Percentiles rank a stretch among this genome's conserved stretches.
phyloP scores from a whole-genome alignment of 2,329 filamentous ascomycete species.

The Ophiosphaerella herpotricha region DNA sequence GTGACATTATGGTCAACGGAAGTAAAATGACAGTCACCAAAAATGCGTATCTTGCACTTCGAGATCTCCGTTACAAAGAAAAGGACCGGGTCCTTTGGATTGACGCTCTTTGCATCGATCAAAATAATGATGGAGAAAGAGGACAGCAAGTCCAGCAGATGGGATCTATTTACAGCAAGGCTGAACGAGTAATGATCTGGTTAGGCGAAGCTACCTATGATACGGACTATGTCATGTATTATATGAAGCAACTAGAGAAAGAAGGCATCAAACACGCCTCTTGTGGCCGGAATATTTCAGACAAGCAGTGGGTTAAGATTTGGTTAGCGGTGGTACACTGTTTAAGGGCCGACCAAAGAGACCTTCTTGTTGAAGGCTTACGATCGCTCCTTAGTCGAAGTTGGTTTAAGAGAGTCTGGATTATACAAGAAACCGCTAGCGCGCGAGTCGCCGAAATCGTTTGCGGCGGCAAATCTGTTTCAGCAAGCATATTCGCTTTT shows the following conservation, averaged over 20 bases:
- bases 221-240: slow-evolving; percentile 5
- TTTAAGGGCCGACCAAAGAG: neutral
- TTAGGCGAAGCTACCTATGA: slow-evolving; percentile 21
- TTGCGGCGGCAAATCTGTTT: slow-evolving; percentile 13
- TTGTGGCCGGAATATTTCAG: slow-evolving; percentile 17
- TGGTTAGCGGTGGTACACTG: neutral
- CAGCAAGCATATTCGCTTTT: slow-evolving; percentile 14
- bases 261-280: neutral
- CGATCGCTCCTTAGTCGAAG: slow-evolving; percentile 3
- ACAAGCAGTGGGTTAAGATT: slow-evolving; percentile 9
- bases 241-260: slow-evolving; percentile 8
- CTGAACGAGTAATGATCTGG: slow-evolving; percentile 33
- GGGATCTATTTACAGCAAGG: slow-evolving; percentile 26
- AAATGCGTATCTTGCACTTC: slow-evolving; percentile 16
- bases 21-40: neutral
- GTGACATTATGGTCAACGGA: neutral
- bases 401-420: slow-evolving; percentile 26
- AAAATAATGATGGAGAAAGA: slow-evolving; percentile 13
- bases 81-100: slow-evolving; percentile 28
- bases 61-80: slow-evolving; percentile 9
- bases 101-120: slow-evolving; percentile 15
- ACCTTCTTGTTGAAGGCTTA: slow-evolving; percentile 1
- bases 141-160: slow-evolving; percentile 33
- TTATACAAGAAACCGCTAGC: slow-evolving; percentile 25
- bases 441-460: slow-evolving; percentile 11